Conservation (phyloP, 495 filamentous ascomycete genomes). For the Rhypophila decipiens region DNA sequence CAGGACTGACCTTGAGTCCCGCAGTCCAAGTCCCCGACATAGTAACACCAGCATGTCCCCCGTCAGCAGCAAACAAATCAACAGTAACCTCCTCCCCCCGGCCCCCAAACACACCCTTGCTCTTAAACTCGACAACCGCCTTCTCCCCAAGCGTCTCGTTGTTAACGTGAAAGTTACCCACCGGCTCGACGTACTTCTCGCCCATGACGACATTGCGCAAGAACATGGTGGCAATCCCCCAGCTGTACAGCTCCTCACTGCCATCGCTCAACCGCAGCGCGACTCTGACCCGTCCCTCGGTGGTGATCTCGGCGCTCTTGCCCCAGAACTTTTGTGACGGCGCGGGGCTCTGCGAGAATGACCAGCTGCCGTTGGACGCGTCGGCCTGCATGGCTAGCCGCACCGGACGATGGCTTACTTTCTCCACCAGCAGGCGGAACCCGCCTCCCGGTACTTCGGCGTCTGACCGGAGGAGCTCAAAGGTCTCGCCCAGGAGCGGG, state of each 20-base stretch:
- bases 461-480: conserved; percentile 84
- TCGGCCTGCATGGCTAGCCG: conserved; percentile 92
- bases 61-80: conserved; percentile 59
- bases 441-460: conserved; percentile 58
- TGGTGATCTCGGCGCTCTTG: conserved; percentile 87
- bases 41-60: conserved; percentile 52
- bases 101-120: conserved; percentile 93
- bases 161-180: conserved; percentile 73
- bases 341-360: conserved; percentile 74
- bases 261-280: conserved; percentile 46
- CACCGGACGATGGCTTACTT: conserved; percentile 87
- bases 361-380: conserved; percentile 71
- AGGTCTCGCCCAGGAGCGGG: conserved; percentile 94
- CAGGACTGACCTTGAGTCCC: conserved; percentile 55
- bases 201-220: conserved; percentile 94
- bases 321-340: conserved; percentile 98
- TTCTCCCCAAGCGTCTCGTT: conserved; percentile 78
- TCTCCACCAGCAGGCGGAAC: conserved; percentile 87
- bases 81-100: conserved; percentile 84
- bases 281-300: conserved; percentile 77
- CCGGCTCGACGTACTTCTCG: conserved; percentile 96
- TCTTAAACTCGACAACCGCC: conserved; percentile 77
- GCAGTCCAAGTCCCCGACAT: conserved; percentile 81
- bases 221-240: conserved; percentile 78
- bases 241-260: conserved; percentile 72